Evolutionary conservation across 805 yeast genomes (phyloP).

Genomic region (Kuraishia floccosa): DNA sequence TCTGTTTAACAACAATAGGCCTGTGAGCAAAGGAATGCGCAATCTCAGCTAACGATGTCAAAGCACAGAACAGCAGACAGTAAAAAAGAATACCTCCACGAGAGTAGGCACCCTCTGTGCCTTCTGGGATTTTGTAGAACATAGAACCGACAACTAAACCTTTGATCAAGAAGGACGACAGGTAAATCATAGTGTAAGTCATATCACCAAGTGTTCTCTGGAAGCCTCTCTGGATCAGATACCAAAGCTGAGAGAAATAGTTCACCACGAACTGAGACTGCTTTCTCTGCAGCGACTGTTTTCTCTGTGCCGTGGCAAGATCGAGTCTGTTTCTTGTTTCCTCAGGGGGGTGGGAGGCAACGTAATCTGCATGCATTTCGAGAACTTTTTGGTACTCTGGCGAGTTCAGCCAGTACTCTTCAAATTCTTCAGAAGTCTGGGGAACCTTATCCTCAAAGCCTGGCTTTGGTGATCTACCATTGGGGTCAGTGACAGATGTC

Average conservation of each 20-base stretch:
- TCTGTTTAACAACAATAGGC: constrained; percentile 55
- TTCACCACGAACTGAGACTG: constrained; percentile 31
- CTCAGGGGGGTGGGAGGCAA: background rate
- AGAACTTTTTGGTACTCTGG: constrained; percentile 15
- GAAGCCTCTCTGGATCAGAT: constrained; percentile 42
- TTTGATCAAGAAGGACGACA: constrained; percentile 42
- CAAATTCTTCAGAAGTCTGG: constrained; percentile 50
- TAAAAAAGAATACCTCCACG: constrained; percentile 57
- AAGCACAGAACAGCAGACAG: constrained; percentile 46
- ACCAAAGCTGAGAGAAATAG: constrained; percentile 35
- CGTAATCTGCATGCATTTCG: background rate
- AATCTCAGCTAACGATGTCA: constrained; percentile 52
- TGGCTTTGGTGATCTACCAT: constrained; percentile 35
- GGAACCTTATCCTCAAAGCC: constrained; percentile 49
- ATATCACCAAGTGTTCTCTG: constrained; percentile 45
- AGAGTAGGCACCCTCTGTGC: constrained; percentile 45
- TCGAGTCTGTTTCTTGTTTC: constrained; percentile 2
- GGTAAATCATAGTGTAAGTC: constrained; percentile 37
- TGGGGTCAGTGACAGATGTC: constrained; percentile 60
- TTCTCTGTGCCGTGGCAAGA: constrained; percentile 2
- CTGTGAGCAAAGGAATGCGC: constrained; percentile 47
- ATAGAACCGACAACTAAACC: constrained; percentile 52
- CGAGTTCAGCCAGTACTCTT: constrained; percentile 43
- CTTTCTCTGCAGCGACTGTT: background rate
- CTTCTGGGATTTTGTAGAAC: constrained; percentile 36